Percentiles rank a stretch among this genome's conserved stretches.
phyloP scores from a whole-genome alignment of 2,329 filamentous ascomycete genomes.

The Botryosphaeria dothidea region DNA sequence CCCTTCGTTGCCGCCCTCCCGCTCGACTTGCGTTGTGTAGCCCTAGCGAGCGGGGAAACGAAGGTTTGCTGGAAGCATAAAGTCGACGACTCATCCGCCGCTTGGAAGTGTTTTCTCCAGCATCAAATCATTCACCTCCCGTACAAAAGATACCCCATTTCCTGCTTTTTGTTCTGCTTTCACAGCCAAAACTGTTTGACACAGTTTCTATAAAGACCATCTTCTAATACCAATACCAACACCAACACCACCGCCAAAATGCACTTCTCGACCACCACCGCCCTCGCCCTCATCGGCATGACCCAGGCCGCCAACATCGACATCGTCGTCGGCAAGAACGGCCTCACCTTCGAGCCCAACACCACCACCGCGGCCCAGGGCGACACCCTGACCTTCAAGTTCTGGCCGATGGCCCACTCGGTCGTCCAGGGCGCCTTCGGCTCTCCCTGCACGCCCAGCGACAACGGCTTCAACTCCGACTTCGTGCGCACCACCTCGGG shows the following conservation, averaged over 20 bases:
- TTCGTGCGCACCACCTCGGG: conserved; percentile 32
- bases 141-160: conserved; percentile 1
- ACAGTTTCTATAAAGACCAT: conserved; percentile 4
- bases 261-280: conserved; percentile 12
- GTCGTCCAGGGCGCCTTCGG: conserved; percentile 38
- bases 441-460: conserved; percentile 35
- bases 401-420: conserved; percentile 43
- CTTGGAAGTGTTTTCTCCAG: conserved; percentile 3
- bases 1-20: neutral
- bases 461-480: conserved; percentile 40
- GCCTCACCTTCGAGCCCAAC: conserved; percentile 37
- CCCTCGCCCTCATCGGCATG: conserved; percentile 30
- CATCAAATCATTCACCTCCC: conserved; percentile 2
- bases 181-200: conserved; percentile 10
- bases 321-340: conserved; percentile 33
- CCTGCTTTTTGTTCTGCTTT: conserved; percentile 1
- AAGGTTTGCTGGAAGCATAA: conserved; percentile 3
- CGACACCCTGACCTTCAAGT: conserved; percentile 40
- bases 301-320: conserved; percentile 35
- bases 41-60: neutral
- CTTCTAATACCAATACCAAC: neutral
- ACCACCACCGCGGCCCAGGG: conserved; percentile 36
- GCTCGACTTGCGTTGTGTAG: neutral
- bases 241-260: conserved; percentile 8
- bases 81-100: neutral